phyloP scores from a whole-genome alignment of 306 rosid species.

The Begonia peltatifolia region DNA sequence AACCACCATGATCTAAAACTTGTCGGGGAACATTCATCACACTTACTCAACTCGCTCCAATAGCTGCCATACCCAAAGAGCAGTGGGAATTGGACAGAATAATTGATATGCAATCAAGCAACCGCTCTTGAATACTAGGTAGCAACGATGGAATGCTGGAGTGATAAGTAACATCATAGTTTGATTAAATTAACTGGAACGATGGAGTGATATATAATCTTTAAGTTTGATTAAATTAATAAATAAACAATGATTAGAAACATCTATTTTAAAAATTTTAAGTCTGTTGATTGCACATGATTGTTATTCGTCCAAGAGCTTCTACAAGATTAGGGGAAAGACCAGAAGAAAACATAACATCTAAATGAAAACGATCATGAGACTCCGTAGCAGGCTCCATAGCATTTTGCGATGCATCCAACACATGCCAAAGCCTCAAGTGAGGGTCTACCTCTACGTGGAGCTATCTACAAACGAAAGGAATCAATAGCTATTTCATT shows the following conservation, averaged over 20 bases:
- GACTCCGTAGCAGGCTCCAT: constrained; percentile 86
- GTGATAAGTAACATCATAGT: constrained; percentile 8
- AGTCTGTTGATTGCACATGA: constrained; percentile 29
- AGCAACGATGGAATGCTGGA: constrained; percentile 79
- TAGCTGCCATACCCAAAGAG: constrained; percentile 44
- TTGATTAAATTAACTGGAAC: neutral
- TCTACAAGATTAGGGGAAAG: constrained; percentile 83
- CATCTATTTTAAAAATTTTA: constrained; percentile 4
- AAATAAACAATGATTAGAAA: constrained; percentile 1
- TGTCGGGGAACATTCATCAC: constrained; percentile 42
- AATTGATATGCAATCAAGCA: constrained; percentile 80
- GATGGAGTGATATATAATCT: no score
- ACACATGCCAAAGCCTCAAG: constrained; percentile 98
- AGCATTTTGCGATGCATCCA: constrained; percentile 94
- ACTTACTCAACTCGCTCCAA: constrained; percentile 44
- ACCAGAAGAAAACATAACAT: constrained; percentile 85
- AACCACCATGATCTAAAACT: constrained; percentile 61
- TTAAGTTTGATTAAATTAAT: no score
- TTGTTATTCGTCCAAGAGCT: constrained; percentile 72
- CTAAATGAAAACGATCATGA: constrained; percentile 77
- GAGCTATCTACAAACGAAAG: constrained; percentile 67
- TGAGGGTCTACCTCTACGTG: constrained; percentile 89
- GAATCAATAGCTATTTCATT: constrained; percentile 12
- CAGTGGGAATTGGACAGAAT: constrained; percentile 82
- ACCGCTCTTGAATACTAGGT: constrained; percentile 82